A percentile compares a stretch with the other conserved stretches of the same genome.
These are phyloP conservation scores for Streptanthus diversifolius DNA, from an alignment of 345 rosid species.

Conservation along the genomic window DNA sequence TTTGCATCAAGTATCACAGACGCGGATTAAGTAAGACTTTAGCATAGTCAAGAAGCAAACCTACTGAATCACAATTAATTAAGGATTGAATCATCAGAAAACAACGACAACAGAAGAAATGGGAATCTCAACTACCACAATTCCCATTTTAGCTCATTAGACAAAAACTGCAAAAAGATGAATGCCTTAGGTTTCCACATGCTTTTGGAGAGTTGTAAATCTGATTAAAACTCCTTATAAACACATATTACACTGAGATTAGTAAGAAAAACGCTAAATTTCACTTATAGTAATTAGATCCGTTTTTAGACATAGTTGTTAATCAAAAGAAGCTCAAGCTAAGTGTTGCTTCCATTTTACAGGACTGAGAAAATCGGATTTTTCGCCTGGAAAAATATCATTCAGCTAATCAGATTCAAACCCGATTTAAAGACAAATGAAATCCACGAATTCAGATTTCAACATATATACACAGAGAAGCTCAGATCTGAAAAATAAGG, in stretches of 20 bases:
- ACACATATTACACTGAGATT: background rate
- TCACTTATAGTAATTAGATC: conserved; percentile 1
- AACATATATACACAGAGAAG: background rate
- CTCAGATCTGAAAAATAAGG: conserved; percentile 12
- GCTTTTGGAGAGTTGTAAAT: background rate
- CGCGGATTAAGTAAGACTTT: background rate
- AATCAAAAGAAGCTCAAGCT: background rate
- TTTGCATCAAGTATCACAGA: background rate
- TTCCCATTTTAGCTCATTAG: background rate
- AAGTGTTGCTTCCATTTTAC: background rate
- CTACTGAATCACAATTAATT: too few species aligned
- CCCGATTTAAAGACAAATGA: background rate
- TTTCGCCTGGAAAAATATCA: too few species aligned
- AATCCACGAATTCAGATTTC: background rate
- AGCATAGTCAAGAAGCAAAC: background rate
- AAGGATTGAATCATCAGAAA: too few species aligned
- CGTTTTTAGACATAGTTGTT: background rate
- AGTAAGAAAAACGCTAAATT: background rate
- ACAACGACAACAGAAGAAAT: background rate
- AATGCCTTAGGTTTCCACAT: background rate
- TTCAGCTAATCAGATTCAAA: background rate
- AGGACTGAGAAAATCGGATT: background rate
- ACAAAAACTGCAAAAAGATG: background rate
- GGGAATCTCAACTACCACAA: background rate
- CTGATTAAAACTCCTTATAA: background rate